Percentiles rank a stretch among this genome's conserved stretches.
Conservation (phyloP, 306 rosid genomes). For the Prunus fruticosa region DNA sequence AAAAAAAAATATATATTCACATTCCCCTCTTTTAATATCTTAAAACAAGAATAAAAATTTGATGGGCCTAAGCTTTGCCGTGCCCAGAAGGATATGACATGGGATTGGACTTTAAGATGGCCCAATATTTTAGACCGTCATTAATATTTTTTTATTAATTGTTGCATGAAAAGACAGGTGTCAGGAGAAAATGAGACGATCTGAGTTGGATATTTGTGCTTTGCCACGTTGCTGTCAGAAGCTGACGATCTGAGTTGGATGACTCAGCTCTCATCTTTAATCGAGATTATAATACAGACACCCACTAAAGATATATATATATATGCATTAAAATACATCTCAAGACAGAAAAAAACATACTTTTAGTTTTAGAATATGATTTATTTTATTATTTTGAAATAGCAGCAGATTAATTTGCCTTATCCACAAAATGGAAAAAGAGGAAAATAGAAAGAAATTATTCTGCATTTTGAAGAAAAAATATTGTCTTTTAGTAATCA, state of each 20-base stretch:
- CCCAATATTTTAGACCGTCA: too few species aligned
- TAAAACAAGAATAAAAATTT: too few species aligned
- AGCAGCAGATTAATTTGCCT: neutral
- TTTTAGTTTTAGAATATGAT: neutral
- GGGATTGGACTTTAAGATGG: too few species aligned
- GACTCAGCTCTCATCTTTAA: neutral
- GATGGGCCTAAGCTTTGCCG: too few species aligned
- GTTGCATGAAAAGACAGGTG: neutral
- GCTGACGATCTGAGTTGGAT: neutral
- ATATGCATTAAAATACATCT: too few species aligned
- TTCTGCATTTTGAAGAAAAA: neutral
- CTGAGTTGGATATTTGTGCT: neutral
- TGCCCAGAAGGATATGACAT: too few species aligned
- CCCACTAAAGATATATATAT: too few species aligned
- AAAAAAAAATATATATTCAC: too few species aligned
- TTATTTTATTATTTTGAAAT: neutral
- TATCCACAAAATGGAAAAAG: neutral
- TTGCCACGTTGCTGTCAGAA: slow-evolving; percentile 12
- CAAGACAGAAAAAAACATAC: neutral
- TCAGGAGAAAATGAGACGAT: neutral
- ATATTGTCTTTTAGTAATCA: neutral
- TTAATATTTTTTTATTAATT: neutral
- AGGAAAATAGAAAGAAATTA: neutral
- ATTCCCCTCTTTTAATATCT: too few species aligned
- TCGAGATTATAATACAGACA: neutral